Evolutionary conservation across 805 yeast genomes (phyloP).

Genomic region (Ogataea minuta): DNA sequence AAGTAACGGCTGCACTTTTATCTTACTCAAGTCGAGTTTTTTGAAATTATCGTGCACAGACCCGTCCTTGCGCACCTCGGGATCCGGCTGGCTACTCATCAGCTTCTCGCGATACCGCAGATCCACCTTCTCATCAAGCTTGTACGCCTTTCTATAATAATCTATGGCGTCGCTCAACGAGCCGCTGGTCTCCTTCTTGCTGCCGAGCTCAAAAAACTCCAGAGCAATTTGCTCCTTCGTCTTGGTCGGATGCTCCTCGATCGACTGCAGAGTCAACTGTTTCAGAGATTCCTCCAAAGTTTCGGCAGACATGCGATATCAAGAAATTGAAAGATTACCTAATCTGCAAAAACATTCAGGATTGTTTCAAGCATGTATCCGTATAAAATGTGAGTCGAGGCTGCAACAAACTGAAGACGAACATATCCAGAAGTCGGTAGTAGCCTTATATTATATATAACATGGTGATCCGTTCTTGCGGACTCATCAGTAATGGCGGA

Average conservation of each 20-base stretch:
- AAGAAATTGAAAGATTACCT: conserved; percentile 1
- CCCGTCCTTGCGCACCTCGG: conserved; percentile 22
- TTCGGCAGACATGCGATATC: conserved; percentile 11
- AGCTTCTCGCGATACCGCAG: conserved; percentile 58
- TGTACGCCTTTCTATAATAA: conserved; percentile 69
- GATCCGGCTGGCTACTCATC: conserved; percentile 27
- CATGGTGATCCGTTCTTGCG: conserved; percentile 12
- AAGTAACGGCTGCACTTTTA: conserved; percentile 42
- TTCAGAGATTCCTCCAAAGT: conserved; percentile 24
- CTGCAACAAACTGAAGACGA: not conserved
- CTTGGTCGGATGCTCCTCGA: conserved; percentile 31
- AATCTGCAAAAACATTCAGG: not conserved
- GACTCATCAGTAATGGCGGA: conserved; percentile 16
- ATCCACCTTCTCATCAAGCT: conserved; percentile 60
- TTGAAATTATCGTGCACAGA: conserved; percentile 12
- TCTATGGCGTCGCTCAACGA: conserved; percentile 79
- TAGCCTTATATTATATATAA: conserved; percentile 5
- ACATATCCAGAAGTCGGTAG: not conserved
- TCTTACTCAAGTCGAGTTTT: conserved; percentile 39
- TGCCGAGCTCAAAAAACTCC: conserved; percentile 64
- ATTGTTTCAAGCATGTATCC: conserved; percentile 10
- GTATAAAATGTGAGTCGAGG: not conserved
- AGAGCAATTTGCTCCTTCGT: conserved; percentile 47
- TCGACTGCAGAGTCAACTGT: conserved; percentile 26
- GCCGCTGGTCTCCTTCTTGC: conserved; percentile 69